These are phyloP conservation scores for Bonnemaisonia californica DNA, from an alignment of 31 red algal species.

Conservation along the genomic window DNA sequence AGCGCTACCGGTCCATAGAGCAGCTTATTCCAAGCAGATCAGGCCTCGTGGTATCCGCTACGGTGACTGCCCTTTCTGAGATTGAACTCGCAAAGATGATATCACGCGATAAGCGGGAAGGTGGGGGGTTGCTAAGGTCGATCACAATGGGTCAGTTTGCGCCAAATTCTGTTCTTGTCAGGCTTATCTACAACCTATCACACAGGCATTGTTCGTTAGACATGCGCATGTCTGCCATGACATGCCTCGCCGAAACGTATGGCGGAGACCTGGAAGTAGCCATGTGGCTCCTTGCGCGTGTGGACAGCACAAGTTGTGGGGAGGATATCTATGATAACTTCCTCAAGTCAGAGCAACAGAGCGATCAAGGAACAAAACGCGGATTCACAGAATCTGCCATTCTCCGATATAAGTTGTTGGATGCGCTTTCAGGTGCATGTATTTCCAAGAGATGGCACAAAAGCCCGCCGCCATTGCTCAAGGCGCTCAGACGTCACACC, in stretches of 20 bases:
- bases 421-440: slow-evolving; percentile 27
- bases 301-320: slow-evolving; percentile 34
- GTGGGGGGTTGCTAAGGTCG: slow-evolving; percentile 15
- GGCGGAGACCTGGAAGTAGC: slow-evolving; percentile 44
- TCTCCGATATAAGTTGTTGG: slow-evolving; percentile 43
- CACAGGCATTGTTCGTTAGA: slow-evolving; percentile 22
- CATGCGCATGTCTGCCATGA: slow-evolving; percentile 11
- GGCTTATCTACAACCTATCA: slow-evolving; percentile 24
- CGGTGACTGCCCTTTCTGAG: slow-evolving; percentile 31
- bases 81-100: slow-evolving; percentile 49
- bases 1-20: slow-evolving; percentile 55
- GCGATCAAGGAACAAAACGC: background rate
- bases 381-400: slow-evolving; percentile 38
- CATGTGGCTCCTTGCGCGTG: slow-evolving; percentile 42
- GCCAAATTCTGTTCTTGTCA: slow-evolving; percentile 23
- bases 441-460: slow-evolving; percentile 14
- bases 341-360: background rate
- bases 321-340: slow-evolving; percentile 1
- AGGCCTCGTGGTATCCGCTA: slow-evolving; percentile 24
- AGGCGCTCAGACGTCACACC: slow-evolving; percentile 47
- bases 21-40: slow-evolving; percentile 39
- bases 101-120: background rate
- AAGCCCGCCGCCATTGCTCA: slow-evolving; percentile 19
- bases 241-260: slow-evolving; percentile 46
- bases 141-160: slow-evolving; percentile 1